These are phyloP conservation scores for Cephalotrichum gorgonifer DNA, from an alignment of 2,329 filamentous ascomycete species.

Conservation along the genomic window DNA sequence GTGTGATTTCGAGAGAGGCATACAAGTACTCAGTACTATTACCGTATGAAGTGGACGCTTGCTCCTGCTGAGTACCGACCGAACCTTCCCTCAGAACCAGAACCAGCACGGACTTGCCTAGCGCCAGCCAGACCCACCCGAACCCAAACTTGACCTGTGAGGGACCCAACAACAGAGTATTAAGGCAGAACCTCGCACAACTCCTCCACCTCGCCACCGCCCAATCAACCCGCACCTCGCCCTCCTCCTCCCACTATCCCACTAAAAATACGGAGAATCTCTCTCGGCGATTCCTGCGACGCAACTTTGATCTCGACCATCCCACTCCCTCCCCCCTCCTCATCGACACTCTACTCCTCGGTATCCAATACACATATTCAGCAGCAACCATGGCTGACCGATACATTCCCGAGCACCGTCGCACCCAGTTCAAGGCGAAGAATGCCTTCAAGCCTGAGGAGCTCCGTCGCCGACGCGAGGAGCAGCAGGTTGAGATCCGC, in stretches of 20 bases:
- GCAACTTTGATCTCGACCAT: neutral
- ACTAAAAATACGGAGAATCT: neutral
- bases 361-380: neutral
- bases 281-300: neutral
- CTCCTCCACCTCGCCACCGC: conserved; percentile 1
- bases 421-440: conserved; percentile 99
- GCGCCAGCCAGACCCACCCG: neutral
- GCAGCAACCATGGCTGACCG: conserved; percentile 76
- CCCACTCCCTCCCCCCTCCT: neutral
- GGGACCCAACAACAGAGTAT: neutral
- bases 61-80: neutral
- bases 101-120: neutral
- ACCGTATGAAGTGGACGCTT: too few species aligned
- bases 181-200: neutral
- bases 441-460: conserved; percentile 99
- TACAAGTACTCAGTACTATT: too few species aligned
- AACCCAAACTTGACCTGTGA: neutral
- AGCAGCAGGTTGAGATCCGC: conserved; percentile 98
- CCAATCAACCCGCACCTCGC: conserved; percentile 2
- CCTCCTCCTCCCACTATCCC: neutral
- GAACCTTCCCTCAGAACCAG: too few species aligned
- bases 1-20: too few species aligned
- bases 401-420: conserved; percentile 98
- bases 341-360: neutral
- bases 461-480: conserved; percentile 92